Evolutionary conservation across 1,284 basidiomycete species (phyloP).

Genomic region (Trametes versicolor): DNA sequence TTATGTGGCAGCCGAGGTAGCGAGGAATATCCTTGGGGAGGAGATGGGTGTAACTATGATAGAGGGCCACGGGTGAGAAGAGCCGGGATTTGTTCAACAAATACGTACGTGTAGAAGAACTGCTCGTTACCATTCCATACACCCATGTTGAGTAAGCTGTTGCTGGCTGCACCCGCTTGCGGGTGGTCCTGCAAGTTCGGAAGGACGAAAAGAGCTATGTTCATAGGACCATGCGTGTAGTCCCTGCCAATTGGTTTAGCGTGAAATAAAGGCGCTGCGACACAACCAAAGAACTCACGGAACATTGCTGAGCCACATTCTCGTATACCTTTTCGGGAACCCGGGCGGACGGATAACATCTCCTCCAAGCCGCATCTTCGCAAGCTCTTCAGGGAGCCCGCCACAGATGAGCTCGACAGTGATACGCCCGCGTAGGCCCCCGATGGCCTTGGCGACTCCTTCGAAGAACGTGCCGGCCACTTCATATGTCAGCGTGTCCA

Average conservation of each 20-base stretch:
- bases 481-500: background rate
- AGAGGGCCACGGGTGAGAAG: background rate
- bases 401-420: conserved; percentile 29
- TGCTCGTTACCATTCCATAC: too few relatives aligned
- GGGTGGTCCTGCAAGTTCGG: too few relatives aligned
- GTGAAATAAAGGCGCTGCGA: conserved; percentile 9
- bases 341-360: conserved; percentile 17
- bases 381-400: conserved; percentile 28
- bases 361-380: conserved; percentile 26
- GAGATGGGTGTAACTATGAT: conserved; percentile 47
- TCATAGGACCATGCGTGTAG: conserved; percentile 47
- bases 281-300: conserved; percentile 29
- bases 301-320: conserved; percentile 37
- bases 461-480: conserved; percentile 17
- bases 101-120: too few relatives aligned
- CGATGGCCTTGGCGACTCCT: conserved; percentile 15
- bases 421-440: conserved; percentile 35
- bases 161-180: too few relatives aligned
- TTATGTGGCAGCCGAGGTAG: conserved; percentile 44
- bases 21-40: conserved; percentile 39
- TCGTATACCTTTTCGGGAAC: conserved; percentile 30
- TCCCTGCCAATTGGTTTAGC: conserved; percentile 36
- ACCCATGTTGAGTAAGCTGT: background rate
- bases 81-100: too few relatives aligned
- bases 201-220: conserved; percentile 37